These are phyloP conservation scores for Phytophthora meadii DNA, from an alignment of 352 stramenopile species.

Conservation along the genomic window DNA sequence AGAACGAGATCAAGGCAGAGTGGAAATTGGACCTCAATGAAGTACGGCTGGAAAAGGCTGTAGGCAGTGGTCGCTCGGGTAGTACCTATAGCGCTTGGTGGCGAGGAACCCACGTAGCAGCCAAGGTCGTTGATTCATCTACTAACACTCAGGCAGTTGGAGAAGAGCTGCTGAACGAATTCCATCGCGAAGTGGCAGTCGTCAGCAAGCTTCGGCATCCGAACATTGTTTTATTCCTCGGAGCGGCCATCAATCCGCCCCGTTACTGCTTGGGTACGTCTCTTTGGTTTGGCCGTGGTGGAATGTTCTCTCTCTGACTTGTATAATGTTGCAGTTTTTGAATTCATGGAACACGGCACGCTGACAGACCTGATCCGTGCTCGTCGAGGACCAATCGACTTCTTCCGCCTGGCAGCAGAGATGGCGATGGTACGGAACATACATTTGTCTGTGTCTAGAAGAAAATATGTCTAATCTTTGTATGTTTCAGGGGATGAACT, in stretches of 20 bases:
- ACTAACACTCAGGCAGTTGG: conserved; percentile 69
- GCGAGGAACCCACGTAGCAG: conserved; percentile 80
- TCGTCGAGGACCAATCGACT: conserved; percentile 71
- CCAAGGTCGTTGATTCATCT: conserved; percentile 82
- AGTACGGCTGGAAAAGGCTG: conserved; percentile 70
- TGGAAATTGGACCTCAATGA: conserved; percentile 82
- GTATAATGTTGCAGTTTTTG: conserved; percentile 60
- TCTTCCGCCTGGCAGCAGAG: conserved; percentile 78
- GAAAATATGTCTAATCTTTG: not conserved
- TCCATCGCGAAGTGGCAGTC: conserved; percentile 85
- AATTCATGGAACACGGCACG: conserved; percentile 90
- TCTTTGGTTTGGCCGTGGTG: not conserved
- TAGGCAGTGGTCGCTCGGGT: conserved; percentile 77
- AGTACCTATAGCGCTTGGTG: conserved; percentile 85
- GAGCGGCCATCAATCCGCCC: conserved; percentile 75
- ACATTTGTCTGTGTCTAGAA: not conserved
- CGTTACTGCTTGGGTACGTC: conserved; percentile 83
- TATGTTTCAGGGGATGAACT: conserved; percentile 88
- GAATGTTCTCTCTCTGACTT: not conserved
- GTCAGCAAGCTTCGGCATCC: conserved; percentile 87
- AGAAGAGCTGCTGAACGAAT: conserved; percentile 86
- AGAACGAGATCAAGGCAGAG: conserved; percentile 87
- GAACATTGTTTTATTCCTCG: conserved; percentile 89
- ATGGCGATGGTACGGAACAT: conserved; percentile 72
- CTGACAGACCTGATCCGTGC: conserved; percentile 84